Base-by-base conservation (phyloP, 768 basidiomycete species). In the Suillus decipiens region DNA sequence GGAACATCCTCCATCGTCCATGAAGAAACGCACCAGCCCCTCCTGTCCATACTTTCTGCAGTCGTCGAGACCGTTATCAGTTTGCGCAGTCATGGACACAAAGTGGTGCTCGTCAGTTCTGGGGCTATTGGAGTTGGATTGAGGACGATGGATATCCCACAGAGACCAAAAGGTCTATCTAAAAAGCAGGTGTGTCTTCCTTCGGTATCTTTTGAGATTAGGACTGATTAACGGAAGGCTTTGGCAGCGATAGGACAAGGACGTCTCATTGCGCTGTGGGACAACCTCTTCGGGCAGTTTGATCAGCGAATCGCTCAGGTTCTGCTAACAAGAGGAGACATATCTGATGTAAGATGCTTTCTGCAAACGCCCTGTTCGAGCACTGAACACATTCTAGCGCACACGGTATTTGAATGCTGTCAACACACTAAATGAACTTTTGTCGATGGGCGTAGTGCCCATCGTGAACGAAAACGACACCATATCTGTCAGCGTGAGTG, bases 381-480 rank as follows among this genome's bases (percentile, higher is more conserved):
- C 56, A 60, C 37, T 70, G 37, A 65, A 42, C 55, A 59, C 48
- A 63, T 59, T 56, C 19, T 71, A 98, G 96, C 83, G 96, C 45
- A 96, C 95, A 12, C 84, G 97, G 65, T 99, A 99, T 73, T 77
- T 98, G 62, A 99, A 99, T 73, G 97, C 96, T 0, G 93, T 95
- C 62, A 98, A 97, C 70, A 99, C 97, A 0, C 85, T 99, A 75
- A 89, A 89, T 41, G 95, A 98, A 70, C 81, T 99, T 12, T 78
- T 99, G 33, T 86, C 86, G 3, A 92, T 98, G 89, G 96, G 96
- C 17, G 93, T 99, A 0, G 88, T 99, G 1, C 97, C 97, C 3
- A 98, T 99, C 66, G 95, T 99, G 61, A 99, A 99, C 75, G 97
- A 99, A 76, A 99, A 99, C 69, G 97, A 99, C 73, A 99, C 97